Conservation (phyloP, 768 basidiomycete genomes). For the Leccinum fibrillosum region DNA sequence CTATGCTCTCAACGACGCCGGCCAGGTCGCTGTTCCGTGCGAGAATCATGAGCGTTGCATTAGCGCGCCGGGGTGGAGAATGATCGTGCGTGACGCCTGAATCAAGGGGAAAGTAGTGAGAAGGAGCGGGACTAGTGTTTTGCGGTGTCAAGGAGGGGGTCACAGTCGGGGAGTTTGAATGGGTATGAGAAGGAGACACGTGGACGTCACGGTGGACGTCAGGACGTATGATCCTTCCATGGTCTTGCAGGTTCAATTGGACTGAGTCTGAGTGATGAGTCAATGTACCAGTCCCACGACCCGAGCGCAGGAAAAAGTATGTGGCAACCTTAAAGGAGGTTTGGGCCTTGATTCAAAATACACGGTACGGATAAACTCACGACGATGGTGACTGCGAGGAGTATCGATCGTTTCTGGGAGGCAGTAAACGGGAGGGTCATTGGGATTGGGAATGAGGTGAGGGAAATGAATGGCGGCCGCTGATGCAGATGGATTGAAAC, state of each 20-base stretch:
- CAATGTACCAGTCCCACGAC: conserved; percentile 1
- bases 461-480: neutral
- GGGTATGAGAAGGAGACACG: neutral
- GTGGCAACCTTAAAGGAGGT: conserved; percentile 14
- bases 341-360: neutral
- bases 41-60: conserved; percentile 59
- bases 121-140: neutral
- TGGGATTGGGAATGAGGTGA: neutral
- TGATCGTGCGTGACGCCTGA: neutral
- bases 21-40: conserved; percentile 47
- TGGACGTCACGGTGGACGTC: neutral
- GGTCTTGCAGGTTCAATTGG: conserved; percentile 1
- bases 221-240: neutral
- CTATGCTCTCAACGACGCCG: conserved; percentile 46
- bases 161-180: neutral
- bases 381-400: conserved; percentile 24
- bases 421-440: conserved; percentile 28
- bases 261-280: conserved; percentile 2
- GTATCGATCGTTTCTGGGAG: conserved; percentile 29
- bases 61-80: conserved; percentile 35
- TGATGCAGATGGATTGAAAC: neutral
- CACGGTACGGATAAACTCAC: conserved; percentile 10
- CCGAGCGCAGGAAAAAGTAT: conserved; percentile 22
- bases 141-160: neutral
- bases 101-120: conserved; percentile 3